phyloP scores from a whole-genome alignment of 2,329 filamentous ascomycete species.

The Dactylellina haptotyla region DNA sequence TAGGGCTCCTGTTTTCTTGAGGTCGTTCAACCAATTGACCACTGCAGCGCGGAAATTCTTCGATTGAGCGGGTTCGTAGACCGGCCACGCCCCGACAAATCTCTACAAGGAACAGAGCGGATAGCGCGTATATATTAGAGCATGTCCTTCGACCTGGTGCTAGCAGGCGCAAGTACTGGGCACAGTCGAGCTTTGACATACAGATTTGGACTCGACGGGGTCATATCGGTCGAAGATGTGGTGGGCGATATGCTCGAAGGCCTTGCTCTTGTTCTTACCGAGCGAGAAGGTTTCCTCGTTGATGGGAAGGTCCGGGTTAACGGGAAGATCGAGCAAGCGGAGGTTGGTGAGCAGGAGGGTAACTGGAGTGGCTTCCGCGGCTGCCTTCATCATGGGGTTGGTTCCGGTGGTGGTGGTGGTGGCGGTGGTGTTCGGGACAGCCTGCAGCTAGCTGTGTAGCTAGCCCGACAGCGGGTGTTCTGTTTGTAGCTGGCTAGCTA shows the following conservation, averaged over 20 bases:
- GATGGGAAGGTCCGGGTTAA: slow-evolving; percentile 81
- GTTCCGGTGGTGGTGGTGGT: too few relatives aligned
- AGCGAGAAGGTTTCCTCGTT: slow-evolving; percentile 72
- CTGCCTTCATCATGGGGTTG: slow-evolving; percentile 20
- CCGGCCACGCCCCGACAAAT: slow-evolving; percentile 88
- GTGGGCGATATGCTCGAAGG: slow-evolving; percentile 90
- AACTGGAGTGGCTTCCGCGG: slow-evolving; percentile 59
- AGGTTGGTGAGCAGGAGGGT: slow-evolving; percentile 83
- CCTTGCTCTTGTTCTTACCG: slow-evolving; percentile 79
- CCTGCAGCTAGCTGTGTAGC: too few relatives aligned
- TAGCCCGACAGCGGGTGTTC: too few relatives aligned
- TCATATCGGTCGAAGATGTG: slow-evolving; percentile 88
- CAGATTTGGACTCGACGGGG: slow-evolving; percentile 76
- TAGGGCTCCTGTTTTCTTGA: slow-evolving; percentile 86
- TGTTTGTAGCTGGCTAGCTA: too few relatives aligned
- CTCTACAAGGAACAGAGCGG: slow-evolving; percentile 68
- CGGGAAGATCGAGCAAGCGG: slow-evolving; percentile 78
- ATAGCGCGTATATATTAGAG: too few relatives aligned
- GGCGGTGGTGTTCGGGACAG: too few relatives aligned
- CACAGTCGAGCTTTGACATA: slow-evolving; percentile 62
- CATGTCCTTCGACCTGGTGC: too few relatives aligned
- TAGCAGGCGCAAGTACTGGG: slow-evolving; percentile 1
- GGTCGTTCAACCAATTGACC: slow-evolving; percentile 80
- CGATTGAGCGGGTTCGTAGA: slow-evolving; percentile 87
- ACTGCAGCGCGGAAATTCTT: slow-evolving; percentile 87